A percentile compares a stretch with the other conserved stretches of the same genome.
These are phyloP conservation scores for Alliaria petiolata DNA, from an alignment of 345 rosid species.

Conservation along the genomic window DNA sequence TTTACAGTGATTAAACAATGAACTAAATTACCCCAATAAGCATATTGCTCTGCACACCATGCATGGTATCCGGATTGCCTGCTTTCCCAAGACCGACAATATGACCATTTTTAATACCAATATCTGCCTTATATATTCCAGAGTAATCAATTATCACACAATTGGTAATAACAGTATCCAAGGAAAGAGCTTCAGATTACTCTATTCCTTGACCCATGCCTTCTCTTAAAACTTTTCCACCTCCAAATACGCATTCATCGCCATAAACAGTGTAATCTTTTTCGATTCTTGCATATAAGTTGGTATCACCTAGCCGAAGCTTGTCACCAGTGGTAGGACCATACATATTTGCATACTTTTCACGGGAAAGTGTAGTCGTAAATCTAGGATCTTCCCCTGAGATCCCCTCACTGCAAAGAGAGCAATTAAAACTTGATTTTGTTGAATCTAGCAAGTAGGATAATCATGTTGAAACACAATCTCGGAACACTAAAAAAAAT, in stretches of 20 bases:
- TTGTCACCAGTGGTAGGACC: constrained; percentile 97
- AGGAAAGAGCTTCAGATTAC: constrained; percentile 40
- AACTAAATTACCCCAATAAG: constrained; percentile 66
- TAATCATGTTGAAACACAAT: neutral
- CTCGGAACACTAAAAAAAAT: neutral
- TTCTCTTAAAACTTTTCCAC: constrained; percentile 96
- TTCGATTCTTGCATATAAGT: constrained; percentile 87
- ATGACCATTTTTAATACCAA: constrained; percentile 71
- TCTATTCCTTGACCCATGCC: constrained; percentile 93
- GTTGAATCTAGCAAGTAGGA: neutral
- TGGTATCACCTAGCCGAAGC: constrained; percentile 80
- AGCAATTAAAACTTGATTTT: constrained; percentile 2
- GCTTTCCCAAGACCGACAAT: constrained; percentile 78
- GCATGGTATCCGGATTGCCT: constrained; percentile 88
- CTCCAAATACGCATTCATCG: constrained; percentile 97
- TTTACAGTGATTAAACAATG: neutral
- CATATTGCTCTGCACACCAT: constrained; percentile 52
- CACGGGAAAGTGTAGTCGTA: constrained; percentile 46
- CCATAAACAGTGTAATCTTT: constrained; percentile 73
- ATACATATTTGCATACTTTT: constrained; percentile 83
- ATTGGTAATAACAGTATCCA: constrained; percentile 83
- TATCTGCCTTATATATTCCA: constrained; percentile 88
- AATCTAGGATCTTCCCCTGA: constrained; percentile 56
- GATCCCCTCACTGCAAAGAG: constrained; percentile 66
- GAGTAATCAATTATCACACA: constrained; percentile 78